A percentile compares a stretch with the other conserved stretches of the same genome.
phyloP scores from a whole-genome alignment of 1,284 basidiomycete species.

The Cutaneotrichosporon arboriforme region DNA sequence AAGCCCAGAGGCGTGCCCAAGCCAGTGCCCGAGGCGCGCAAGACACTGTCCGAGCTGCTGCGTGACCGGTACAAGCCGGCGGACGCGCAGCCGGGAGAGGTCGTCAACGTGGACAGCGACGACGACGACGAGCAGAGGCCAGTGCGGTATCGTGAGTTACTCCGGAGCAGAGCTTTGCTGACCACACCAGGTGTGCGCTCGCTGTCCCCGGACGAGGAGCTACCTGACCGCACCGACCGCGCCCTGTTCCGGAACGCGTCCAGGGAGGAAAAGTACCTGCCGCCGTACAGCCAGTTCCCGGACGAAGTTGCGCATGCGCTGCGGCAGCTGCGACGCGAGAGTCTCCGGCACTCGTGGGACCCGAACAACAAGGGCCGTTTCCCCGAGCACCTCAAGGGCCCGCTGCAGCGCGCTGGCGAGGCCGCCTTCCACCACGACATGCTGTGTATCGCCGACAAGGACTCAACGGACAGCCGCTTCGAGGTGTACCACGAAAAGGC shows the following conservation, averaged over 20 bases:
- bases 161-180: background rate
- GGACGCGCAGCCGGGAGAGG: slow-evolving; percentile 4
- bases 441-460: slow-evolving; percentile 26
- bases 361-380: slow-evolving; percentile 71
- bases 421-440: slow-evolving; percentile 66
- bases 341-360: slow-evolving; percentile 30
- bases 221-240: slow-evolving; percentile 20
- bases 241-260: slow-evolving; percentile 27
- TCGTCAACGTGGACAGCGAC: slow-evolving; percentile 19
- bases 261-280: slow-evolving; percentile 27
- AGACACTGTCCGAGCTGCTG: slow-evolving; percentile 14
- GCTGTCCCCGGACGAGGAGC: slow-evolving; percentile 6
- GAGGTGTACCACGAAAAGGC: slow-evolving; percentile 21
- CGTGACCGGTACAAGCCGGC: background rate
- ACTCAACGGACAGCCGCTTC: slow-evolving; percentile 11
- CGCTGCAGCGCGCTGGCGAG: slow-evolving; percentile 65
- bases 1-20: slow-evolving; percentile 12
- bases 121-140: slow-evolving; percentile 4
- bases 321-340: slow-evolving; percentile 19
- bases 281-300: slow-evolving; percentile 33
- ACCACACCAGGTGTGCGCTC: slow-evolving; percentile 6
- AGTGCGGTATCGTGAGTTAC: background rate
- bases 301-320: slow-evolving; percentile 23
- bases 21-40: slow-evolving; percentile 3
- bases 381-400: slow-evolving; percentile 70